Conservation (phyloP, 148 eudicot genomes). For the Dysphania ambrosioides region DNA sequence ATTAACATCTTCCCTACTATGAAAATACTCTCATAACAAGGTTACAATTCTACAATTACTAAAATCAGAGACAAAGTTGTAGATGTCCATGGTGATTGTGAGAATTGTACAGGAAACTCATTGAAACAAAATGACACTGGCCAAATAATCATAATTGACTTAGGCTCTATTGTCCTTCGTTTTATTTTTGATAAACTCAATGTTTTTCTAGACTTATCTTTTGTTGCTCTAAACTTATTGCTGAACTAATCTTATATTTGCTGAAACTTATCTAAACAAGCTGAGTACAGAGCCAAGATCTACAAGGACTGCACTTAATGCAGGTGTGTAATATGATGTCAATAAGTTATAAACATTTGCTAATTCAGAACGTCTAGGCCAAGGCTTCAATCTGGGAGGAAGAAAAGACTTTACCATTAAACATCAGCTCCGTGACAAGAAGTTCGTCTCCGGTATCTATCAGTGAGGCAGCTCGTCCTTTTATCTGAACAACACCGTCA, state of each 20-base stretch:
- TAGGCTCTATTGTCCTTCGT: too few relatives aligned
- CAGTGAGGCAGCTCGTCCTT: slow-evolving; percentile 90
- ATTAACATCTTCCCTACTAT: background rate
- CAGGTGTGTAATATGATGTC: background rate
- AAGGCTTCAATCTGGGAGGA: background rate
- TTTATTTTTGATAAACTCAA: too few relatives aligned
- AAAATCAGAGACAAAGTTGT: background rate
- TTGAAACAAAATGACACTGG: background rate
- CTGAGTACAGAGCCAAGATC: too few relatives aligned
- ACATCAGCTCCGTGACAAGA: slow-evolving; percentile 93
- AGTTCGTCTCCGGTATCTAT: slow-evolving; percentile 97
- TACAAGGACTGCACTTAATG: background rate
- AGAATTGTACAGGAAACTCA: background rate
- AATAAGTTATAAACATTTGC: background rate
- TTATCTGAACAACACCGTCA: slow-evolving; percentile 90
- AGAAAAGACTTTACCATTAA: slow-evolving; percentile 55
- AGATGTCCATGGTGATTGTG: background rate
- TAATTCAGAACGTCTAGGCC: background rate
- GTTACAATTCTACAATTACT: too few relatives aligned
- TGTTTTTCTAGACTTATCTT: too few relatives aligned
- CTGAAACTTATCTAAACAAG: too few relatives aligned
- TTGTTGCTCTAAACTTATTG: too few relatives aligned
- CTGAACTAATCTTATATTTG: too few relatives aligned
- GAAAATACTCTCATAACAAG: background rate
- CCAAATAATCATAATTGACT: background rate